A percentile compares a stretch with the other conserved stretches of the same genome.
Evolutionary conservation across 345 rosid genomes (phyloP).

Genomic region (Gossypium arboreum): DNA sequence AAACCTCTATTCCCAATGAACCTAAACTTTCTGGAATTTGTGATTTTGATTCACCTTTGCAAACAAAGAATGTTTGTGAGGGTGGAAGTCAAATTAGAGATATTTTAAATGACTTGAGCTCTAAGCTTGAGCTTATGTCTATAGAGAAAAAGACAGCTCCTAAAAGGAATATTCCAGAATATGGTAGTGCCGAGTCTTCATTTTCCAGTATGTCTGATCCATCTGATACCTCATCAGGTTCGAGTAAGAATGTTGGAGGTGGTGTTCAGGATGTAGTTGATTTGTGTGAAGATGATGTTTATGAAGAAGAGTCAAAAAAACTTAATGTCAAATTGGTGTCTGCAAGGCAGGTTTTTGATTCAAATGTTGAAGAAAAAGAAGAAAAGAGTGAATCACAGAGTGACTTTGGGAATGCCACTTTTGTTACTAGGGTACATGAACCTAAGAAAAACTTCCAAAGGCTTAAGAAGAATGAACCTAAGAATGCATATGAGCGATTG

Average conservation of each 20-base stretch:
- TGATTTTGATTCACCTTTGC: conserved; percentile 68
- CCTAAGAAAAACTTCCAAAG: conserved; percentile 22
- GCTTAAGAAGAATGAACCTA: conserved; percentile 30
- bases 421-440: conserved; percentile 25
- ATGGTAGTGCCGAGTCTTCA: conserved; percentile 45
- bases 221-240: conserved; percentile 22
- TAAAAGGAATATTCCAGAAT: conserved; percentile 29
- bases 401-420: conserved; percentile 14
- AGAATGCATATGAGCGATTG: conserved; percentile 32
- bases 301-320: conserved; percentile 16
- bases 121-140: conserved; percentile 70
- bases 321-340: conserved; percentile 22
- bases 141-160: conserved; percentile 55
- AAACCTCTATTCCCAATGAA: conserved; percentile 23
- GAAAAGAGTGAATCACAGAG: conserved; percentile 12
- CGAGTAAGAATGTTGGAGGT: conserved; percentile 20
- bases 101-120: conserved; percentile 68
- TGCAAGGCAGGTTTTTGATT: conserved; percentile 25
- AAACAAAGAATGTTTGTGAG: conserved; percentile 17
- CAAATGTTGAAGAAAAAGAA: conserved; percentile 29
- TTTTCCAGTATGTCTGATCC: conserved; percentile 34
- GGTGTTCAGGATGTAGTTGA: conserved; percentile 18
- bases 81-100: conserved; percentile 60
- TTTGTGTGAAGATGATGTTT: conserved; percentile 12
- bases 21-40: conserved; percentile 42